Base-by-base conservation (phyloP, 164 flowering plant genomes). In the Cinnamomum chago region DNA sequence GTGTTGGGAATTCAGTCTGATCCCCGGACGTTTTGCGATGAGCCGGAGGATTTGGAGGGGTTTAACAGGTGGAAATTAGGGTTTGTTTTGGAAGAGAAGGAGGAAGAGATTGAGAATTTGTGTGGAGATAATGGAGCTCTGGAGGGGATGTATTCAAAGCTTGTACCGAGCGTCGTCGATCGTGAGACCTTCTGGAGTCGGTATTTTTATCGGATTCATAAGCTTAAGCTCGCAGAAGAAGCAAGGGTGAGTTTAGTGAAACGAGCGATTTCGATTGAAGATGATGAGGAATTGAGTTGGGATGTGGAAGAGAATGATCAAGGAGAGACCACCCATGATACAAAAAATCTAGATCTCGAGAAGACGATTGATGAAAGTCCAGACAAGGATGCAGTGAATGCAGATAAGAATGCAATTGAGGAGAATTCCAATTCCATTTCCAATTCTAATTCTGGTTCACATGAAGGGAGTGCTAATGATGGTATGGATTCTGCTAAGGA, bases 241-340 rank as follows among this genome's bases (percentile, higher is more conserved):
- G 91, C 91, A 0, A 88, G 97, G 30, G 90, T 81, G 25, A 82
- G 78, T 84, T 83, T 92, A 71, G 97, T 94, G 62, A 89, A 88
- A 72, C 77, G 94, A 51, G 97, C 90, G 9, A 88, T 94, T 70
- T 76, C 87, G 2, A 84, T 85, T 24, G 93, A 87, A 12, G 94
- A 89, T 24, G 95, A 92, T 27, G 97, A 94, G 76, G 93, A 90
- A n/a, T 84, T 92, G 83, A 88, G 91, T 74, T 92, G 97, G 97
- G 97, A 92, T 79, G 85, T 90, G 58, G 95, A 92, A 24, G 97
- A 25, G 28, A 18, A 33, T 12, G 87, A 84, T 20, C 55, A 67
- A 74, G 25, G 17, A 18, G 68, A 64, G 11, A 65, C 10, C 17
- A 28, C 23, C 14, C n/a, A 18, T 24, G 50, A n/a, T 5, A 9